Percentiles rank a stretch among this genome's conserved stretches.
These are phyloP conservation scores for Rhynchospora tenuis DNA, from an alignment of 176 grass and related monocot species.

Conservation along the genomic window DNA sequence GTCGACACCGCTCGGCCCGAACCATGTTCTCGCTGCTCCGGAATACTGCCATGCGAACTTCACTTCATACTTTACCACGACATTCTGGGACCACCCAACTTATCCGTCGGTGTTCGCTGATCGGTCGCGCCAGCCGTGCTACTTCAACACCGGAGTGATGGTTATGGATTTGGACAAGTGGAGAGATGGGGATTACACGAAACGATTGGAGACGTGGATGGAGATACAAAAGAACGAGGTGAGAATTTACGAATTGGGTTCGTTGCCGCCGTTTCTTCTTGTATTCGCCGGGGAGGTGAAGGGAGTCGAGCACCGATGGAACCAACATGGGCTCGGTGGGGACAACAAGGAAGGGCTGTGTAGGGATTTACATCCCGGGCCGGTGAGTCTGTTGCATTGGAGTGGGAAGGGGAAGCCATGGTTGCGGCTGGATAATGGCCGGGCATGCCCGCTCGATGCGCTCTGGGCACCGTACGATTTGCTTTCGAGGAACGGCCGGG, in stretches of 20 bases:
- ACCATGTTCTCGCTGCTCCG: slow-evolving; percentile 65
- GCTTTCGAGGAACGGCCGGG: slow-evolving; percentile 44
- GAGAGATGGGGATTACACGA: slow-evolving; percentile 61
- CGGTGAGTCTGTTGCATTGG: slow-evolving; percentile 95
- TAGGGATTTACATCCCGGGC: slow-evolving; percentile 79
- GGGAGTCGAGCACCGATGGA: slow-evolving; percentile 93
- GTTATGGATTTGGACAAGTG: slow-evolving; percentile 86
- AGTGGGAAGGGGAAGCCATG: slow-evolving; percentile 98
- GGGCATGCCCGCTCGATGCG: slow-evolving; percentile 71
- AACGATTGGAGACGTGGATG: slow-evolving; percentile 92
- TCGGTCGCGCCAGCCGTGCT: slow-evolving; percentile 56
- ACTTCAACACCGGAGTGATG: slow-evolving; percentile 99
- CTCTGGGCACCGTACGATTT: slow-evolving; percentile 95
- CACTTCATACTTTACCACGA: slow-evolving; percentile 89
- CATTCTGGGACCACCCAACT: slow-evolving; percentile 57
- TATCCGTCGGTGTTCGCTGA: slow-evolving; percentile 54
- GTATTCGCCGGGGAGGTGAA: slow-evolving; percentile 92
- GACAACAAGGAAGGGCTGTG: slow-evolving; percentile 88
- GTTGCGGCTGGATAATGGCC: slow-evolving; percentile 73
- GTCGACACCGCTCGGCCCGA: slow-evolving; percentile 67
- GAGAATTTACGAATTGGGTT: slow-evolving; percentile 90
- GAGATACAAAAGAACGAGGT: slow-evolving; percentile 92
- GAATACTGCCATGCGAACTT: slow-evolving; percentile 99
- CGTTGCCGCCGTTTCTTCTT: slow-evolving; percentile 76
- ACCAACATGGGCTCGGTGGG: slow-evolving; percentile 95